These are phyloP conservation scores for Arctium lappa DNA, from an alignment of 129 eudicot genomes.

Conservation along the genomic window DNA sequence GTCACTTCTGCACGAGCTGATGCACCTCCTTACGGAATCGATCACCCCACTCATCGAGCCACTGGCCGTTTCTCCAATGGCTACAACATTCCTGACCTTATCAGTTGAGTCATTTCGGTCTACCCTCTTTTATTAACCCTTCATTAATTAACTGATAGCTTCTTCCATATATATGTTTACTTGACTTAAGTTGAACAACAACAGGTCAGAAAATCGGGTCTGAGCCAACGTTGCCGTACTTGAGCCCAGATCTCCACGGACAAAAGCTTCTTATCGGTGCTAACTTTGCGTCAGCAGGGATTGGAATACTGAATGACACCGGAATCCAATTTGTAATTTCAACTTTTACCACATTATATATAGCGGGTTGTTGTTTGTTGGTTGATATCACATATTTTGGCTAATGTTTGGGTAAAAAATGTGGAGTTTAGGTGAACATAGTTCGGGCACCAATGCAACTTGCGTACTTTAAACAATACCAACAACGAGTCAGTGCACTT, in stretches of 20 bases:
- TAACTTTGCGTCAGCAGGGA: conserved; percentile 83
- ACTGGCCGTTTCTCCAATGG: conserved; percentile 45
- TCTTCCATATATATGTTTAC: background rate
- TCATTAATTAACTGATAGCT: background rate
- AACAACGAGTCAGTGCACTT: conserved; percentile 37
- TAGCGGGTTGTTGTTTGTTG: background rate
- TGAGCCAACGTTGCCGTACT: conserved; percentile 62
- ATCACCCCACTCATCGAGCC: conserved; percentile 38
- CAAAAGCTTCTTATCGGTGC: conserved; percentile 61
- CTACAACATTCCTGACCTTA: conserved; percentile 38
- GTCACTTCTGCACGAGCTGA: conserved; percentile 40
- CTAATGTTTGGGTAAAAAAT: background rate
- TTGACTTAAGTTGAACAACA: background rate
- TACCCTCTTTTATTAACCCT: background rate
- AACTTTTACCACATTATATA: background rate
- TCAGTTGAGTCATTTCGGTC: conserved; percentile 26
- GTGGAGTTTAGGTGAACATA: conserved; percentile 44
- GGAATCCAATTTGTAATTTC: conserved; percentile 65
- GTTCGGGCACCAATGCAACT: conserved; percentile 47
- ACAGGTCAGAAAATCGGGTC: conserved; percentile 60
- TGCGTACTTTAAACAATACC: conserved; percentile 55
- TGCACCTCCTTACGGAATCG: conserved; percentile 44
- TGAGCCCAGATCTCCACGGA: conserved; percentile 65
- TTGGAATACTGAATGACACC: conserved; percentile 70
- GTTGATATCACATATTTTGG: background rate